Percentiles rank a stretch among this genome's conserved stretches.
These are phyloP conservation scores for Pleurotus pulmonarius DNA, from an alignment of 768 basidiomycete genomes.

Conservation along the genomic window DNA sequence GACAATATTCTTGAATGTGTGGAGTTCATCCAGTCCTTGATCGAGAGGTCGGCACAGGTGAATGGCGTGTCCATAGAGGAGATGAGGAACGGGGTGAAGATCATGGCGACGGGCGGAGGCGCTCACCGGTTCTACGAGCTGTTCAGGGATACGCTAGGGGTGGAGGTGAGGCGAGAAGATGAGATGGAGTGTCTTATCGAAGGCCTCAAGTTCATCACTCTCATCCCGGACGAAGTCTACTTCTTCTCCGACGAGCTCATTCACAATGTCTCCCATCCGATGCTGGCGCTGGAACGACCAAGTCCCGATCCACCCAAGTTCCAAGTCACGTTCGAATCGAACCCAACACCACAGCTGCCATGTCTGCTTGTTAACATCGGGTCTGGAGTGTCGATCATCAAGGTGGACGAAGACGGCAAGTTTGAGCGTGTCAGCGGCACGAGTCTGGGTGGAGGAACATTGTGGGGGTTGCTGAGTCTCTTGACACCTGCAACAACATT, in stretches of 20 bases:
- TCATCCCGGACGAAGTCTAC: conserved; percentile 96
- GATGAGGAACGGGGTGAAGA: conserved; percentile 91
- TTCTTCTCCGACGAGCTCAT: conserved; percentile 98
- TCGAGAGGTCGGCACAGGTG: conserved; percentile 77
- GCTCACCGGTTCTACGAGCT: conserved; percentile 92
- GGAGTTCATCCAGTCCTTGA: conserved; percentile 81
- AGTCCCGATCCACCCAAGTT: conserved; percentile 88
- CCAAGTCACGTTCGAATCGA: conserved; percentile 81
- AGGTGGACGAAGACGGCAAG: conserved; percentile 90
- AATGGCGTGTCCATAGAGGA: conserved; percentile 87
- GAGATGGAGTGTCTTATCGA: conserved; percentile 99
- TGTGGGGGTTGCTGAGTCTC: conserved; percentile 94
- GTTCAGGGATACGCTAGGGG: conserved; percentile 67
- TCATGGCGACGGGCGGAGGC: conserved; percentile 97
- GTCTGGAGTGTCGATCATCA: conserved; percentile 95
- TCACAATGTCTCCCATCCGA: conserved; percentile 47
- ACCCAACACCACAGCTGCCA: conserved; percentile 85
- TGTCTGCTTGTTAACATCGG: conserved; percentile 98
- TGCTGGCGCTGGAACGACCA: conserved; percentile 64
- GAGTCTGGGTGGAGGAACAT: conserved; percentile 92
- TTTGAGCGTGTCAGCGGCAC: conserved; percentile 98
- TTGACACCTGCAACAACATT: conserved; percentile 94
- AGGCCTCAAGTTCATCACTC: conserved; percentile 92
- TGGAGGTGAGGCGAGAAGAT: conserved; percentile 88
- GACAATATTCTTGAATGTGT: conserved; percentile 82